A percentile compares a stretch with the other conserved stretches of the same genome.
phyloP scores from a whole-genome alignment of 345 rosid species.

The Boechera stricta region DNA sequence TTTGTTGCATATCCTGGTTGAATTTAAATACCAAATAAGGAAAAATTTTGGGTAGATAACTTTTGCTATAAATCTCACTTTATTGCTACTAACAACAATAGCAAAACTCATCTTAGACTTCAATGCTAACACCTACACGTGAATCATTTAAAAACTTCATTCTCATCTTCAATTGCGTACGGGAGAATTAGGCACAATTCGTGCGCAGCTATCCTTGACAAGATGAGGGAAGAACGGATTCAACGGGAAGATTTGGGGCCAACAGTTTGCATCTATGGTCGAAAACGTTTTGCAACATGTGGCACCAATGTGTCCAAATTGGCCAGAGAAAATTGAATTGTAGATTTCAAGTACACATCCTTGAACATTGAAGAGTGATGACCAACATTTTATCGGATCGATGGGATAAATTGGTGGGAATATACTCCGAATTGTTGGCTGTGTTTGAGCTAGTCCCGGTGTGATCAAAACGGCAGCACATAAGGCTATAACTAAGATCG shows the following conservation, averaged over 20 bases:
- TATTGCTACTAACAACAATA: not conserved
- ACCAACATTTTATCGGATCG: constrained; percentile 6
- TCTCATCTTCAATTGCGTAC: not conserved
- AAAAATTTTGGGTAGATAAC: not conserved
- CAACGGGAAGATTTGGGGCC: constrained; percentile 17
- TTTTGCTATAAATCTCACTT: not conserved
- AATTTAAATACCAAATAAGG: not conserved
- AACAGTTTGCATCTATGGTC: not conserved
- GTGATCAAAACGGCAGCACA: not conserved
- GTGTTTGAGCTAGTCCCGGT: not conserved
- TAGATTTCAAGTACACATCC: constrained; percentile 16
- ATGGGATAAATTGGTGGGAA: not conserved
- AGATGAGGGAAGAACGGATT: constrained; percentile 7
- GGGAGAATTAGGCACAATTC: not conserved
- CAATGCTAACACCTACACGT: not conserved
- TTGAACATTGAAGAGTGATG: constrained; percentile 12
- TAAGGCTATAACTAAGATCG: not conserved
- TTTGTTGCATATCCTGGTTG: constrained; percentile 10
- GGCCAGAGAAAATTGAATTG: not conserved
- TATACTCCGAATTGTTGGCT: not conserved
- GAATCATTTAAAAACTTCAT: not conserved
- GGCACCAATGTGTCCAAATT: not conserved
- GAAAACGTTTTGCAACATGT: constrained; percentile 17
- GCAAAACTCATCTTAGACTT: constrained; percentile 1
- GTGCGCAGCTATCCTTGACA: not conserved